These are phyloP conservation scores for Colletotrichum ledebouriae DNA, from an alignment of 2,329 filamentous ascomycete genomes.

Conservation along the genomic window DNA sequence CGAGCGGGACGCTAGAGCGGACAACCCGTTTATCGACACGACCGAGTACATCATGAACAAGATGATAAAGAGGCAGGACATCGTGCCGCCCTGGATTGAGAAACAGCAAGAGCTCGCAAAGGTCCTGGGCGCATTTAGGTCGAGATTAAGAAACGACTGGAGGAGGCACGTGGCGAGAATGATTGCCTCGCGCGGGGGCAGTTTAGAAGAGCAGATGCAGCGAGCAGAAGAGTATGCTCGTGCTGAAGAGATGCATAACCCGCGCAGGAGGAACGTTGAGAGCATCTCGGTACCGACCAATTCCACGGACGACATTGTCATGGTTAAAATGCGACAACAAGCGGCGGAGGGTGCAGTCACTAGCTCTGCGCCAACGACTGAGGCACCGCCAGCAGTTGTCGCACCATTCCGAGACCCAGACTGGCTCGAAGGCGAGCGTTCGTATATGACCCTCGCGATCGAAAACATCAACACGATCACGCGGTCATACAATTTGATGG, in stretches of 20 bases:
- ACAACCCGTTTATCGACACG: slow-evolving; percentile 92
- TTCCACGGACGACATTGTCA: slow-evolving; percentile 62
- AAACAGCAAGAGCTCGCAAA: slow-evolving; percentile 92
- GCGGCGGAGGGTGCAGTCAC: not conserved
- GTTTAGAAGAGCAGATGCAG: slow-evolving; percentile 78
- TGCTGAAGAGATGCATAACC: slow-evolving; percentile 78
- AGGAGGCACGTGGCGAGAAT: slow-evolving; percentile 82
- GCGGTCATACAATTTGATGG: slow-evolving; percentile 94
- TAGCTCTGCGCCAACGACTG: slow-evolving; percentile 18
- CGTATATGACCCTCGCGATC: slow-evolving; percentile 83
- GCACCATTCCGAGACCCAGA: slow-evolving; percentile 81
- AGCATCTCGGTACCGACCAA: slow-evolving; percentile 62
- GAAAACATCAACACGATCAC: slow-evolving; percentile 83
- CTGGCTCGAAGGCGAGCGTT: slow-evolving; percentile 80
- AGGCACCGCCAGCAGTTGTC: slow-evolving; percentile 52
- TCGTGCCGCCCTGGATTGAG: slow-evolving; percentile 98
- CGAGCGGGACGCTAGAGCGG: slow-evolving; percentile 84
- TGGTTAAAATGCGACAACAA: slow-evolving; percentile 59
- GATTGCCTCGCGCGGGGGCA: slow-evolving; percentile 83
- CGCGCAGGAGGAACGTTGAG: slow-evolving; percentile 61
- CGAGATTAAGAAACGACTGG: slow-evolving; percentile 85
- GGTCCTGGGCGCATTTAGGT: slow-evolving; percentile 77
- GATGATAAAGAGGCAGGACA: slow-evolving; percentile 96
- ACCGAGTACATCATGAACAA: slow-evolving; percentile 99
- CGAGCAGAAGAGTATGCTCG: slow-evolving; percentile 80